These are phyloP conservation scores for Reticulascus tulasneorum DNA, from an alignment of 2,329 filamentous ascomycete species.

Conservation along the genomic window DNA sequence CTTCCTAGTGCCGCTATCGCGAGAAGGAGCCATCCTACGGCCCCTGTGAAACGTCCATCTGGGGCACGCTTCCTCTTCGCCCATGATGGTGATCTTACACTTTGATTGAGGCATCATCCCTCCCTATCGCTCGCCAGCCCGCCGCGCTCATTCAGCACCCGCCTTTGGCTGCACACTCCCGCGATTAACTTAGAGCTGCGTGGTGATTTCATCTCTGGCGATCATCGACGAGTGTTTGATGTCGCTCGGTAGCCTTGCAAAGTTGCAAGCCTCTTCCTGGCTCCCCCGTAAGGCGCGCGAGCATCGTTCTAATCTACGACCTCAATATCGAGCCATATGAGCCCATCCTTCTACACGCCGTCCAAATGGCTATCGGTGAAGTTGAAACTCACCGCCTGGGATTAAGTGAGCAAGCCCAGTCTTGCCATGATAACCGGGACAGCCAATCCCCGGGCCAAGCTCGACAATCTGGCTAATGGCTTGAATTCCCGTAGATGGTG, in stretches of 20 bases:
- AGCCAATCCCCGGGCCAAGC: conserved; percentile 4
- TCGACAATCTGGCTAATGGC: conserved; percentile 6
- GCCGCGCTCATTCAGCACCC: neutral
- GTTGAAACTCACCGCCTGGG: conserved; percentile 7
- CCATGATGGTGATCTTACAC: no score
- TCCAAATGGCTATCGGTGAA: neutral
- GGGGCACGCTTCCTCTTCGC: neutral
- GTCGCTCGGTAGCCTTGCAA: conserved; percentile 1
- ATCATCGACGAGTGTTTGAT: conserved; percentile 3
- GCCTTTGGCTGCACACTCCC: no score
- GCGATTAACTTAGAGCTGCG: no score
- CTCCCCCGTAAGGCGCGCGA: conserved; percentile 3
- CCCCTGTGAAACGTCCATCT: neutral
- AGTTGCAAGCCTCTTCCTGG: conserved; percentile 6
- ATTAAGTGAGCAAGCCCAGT: conserved; percentile 4
- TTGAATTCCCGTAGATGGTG: conserved; percentile 5
- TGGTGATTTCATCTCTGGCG: conserved; percentile 6
- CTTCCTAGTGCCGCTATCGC: no score
- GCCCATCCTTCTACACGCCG: no score
- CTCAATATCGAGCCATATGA: conserved; percentile 7
- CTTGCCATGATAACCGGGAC: neutral
- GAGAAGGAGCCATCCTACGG: neutral
- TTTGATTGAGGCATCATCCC: neutral
- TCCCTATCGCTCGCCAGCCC: neutral
- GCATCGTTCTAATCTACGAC: conserved; percentile 1